These are phyloP conservation scores for Aeminium ludgeri DNA, from an alignment of 495 filamentous ascomycete species.

Conservation along the genomic window DNA sequence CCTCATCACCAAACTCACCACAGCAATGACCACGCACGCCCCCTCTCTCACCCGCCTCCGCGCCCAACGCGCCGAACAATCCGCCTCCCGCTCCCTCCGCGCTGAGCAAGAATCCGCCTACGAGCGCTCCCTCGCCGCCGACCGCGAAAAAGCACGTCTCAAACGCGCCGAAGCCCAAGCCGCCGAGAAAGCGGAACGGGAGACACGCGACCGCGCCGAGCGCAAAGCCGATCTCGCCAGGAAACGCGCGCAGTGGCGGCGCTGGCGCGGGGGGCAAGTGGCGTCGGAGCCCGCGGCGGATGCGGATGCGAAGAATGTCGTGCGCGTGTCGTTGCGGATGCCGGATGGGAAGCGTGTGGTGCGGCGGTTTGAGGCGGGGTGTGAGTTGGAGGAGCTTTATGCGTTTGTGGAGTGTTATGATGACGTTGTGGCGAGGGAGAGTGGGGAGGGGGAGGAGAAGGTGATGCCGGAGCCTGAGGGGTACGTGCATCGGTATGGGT, in stretches of 20 bases:
- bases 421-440: conserved; percentile 29
- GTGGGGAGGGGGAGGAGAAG: conserved; percentile 19
- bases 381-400: conserved; percentile 73
- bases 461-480: conserved; percentile 38
- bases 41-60: conserved; percentile 52
- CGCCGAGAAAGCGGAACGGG: conserved; percentile 42
- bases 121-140: conserved; percentile 71
- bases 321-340: conserved; percentile 71
- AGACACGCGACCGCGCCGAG: conserved; percentile 44
- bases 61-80: conserved; percentile 53
- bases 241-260: conserved; percentile 54
- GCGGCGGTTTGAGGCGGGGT: conserved; percentile 47
- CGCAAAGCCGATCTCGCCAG: conserved; percentile 39
- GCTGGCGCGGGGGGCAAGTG: conserved; percentile 58
- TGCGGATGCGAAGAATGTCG: conserved; percentile 45
- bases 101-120: conserved; percentile 82
- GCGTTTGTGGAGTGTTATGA: conserved; percentile 92
- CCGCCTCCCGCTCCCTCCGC: conserved; percentile 57
- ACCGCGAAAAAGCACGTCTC: conserved; percentile 63
- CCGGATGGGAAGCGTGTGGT: conserved; percentile 55
- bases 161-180: conserved; percentile 58
- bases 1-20: conserved; percentile 54
- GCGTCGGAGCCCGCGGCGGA: conserved; percentile 50
- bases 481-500: conserved; percentile 64
- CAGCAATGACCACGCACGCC: conserved; percentile 50